These are phyloP conservation scores for Epichloe uncinata DNA, from an alignment of 2,329 filamentous ascomycete species.

Conservation along the genomic window DNA sequence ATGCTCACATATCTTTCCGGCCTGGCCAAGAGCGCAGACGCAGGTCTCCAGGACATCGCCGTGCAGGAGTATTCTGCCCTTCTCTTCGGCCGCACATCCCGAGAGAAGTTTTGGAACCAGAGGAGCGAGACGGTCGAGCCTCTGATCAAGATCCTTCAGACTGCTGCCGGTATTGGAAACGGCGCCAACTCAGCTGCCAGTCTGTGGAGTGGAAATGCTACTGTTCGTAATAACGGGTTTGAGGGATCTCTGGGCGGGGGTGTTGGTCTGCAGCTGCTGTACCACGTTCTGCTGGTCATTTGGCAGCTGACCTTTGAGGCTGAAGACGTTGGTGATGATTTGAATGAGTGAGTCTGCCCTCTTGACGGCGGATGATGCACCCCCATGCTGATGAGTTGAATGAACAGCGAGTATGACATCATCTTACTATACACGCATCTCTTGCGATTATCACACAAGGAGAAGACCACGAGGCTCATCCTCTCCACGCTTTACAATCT, in stretches of 20 bases:
- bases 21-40: slow-evolving; percentile 73
- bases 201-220: slow-evolving; percentile 45
- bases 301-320: slow-evolving; percentile 98
- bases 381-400: neutral
- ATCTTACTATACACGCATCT: slow-evolving; percentile 86
- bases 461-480: slow-evolving; percentile 89
- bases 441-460: slow-evolving; percentile 83
- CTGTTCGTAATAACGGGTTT: slow-evolving; percentile 44
- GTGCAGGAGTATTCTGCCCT: slow-evolving; percentile 83
- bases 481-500: slow-evolving; percentile 85
- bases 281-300: slow-evolving; percentile 82
- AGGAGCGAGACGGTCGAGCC: slow-evolving; percentile 73
- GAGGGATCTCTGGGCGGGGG: slow-evolving; percentile 59
- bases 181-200: slow-evolving; percentile 49
- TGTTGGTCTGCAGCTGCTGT: slow-evolving; percentile 83
- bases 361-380: neutral
- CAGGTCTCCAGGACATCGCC: slow-evolving; percentile 86
- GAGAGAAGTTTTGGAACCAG: slow-evolving; percentile 84
- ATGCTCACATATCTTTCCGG: slow-evolving; percentile 78
- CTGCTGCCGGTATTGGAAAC: slow-evolving; percentile 58
- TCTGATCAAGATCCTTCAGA: slow-evolving; percentile 67
- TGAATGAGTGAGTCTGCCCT: slow-evolving; percentile 59
- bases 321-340: slow-evolving; percentile 53
- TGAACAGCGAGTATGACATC: slow-evolving; percentile 76
- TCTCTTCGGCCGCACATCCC: slow-evolving; percentile 58